Evolutionary conservation across 345 rosid genomes (phyloP).

Genomic region (Combretum micranthum): DNA sequence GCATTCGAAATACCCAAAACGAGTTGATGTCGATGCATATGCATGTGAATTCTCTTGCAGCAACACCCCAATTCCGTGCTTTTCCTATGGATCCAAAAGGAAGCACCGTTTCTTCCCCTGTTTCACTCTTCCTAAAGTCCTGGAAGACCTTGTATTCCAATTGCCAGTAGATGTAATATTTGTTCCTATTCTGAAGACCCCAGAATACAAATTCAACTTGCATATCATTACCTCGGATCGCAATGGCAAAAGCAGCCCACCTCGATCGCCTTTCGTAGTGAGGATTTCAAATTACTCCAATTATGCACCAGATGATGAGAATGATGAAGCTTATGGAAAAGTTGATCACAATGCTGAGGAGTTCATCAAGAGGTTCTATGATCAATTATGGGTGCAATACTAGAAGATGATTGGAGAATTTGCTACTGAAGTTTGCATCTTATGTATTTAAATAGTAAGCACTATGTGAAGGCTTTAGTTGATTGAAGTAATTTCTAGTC

Average conservation of each 20-base stretch:
- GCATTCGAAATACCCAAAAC: neutral
- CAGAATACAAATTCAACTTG: conserved; percentile 4
- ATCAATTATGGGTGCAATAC: no score
- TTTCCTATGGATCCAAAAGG: neutral
- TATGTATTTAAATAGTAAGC: no score
- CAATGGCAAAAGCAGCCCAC: neutral
- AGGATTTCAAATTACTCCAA: conserved; percentile 9
- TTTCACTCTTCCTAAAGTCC: conserved; percentile 1
- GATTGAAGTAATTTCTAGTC: no score
- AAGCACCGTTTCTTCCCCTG: conserved; percentile 1
- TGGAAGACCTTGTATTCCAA: neutral
- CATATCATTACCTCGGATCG: neutral
- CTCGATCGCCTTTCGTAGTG: neutral
- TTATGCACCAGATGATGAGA: conserved; percentile 3
- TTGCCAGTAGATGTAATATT: neutral
- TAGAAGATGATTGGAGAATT: no score
- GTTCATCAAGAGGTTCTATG: conserved; percentile 11
- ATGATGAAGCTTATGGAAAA: neutral
- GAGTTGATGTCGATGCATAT: neutral
- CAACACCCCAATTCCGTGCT: conserved; percentile 1
- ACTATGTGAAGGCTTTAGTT: no score
- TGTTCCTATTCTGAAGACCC: neutral
- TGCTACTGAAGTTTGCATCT: no score
- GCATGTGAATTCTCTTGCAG: conserved; percentile 12
- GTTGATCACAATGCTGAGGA: conserved; percentile 14